Conservation (phyloP, 805 yeast species). For the Pichia nanzhaoensis region DNA sequence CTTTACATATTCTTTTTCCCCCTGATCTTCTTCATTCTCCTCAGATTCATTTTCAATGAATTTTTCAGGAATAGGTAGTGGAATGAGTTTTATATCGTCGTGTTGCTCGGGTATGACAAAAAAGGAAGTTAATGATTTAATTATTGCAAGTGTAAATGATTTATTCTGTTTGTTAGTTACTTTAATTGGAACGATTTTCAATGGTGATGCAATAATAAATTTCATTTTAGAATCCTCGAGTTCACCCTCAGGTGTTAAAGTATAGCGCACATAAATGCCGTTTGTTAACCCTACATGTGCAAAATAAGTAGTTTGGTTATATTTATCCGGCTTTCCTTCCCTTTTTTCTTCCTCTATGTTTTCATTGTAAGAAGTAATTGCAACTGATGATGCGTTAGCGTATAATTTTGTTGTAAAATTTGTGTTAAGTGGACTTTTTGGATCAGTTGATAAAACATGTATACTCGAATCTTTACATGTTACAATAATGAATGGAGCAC, state of each 20-base stretch:
- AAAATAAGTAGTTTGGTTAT: conserved; percentile 20
- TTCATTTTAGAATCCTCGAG: conserved; percentile 38
- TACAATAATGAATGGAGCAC: conserved; percentile 57
- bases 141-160: neutral
- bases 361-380: conserved; percentile 18
- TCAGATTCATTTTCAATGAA: conserved; percentile 31
- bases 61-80: conserved; percentile 36
- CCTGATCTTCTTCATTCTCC: conserved; percentile 3
- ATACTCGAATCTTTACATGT: conserved; percentile 69
- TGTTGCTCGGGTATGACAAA: conserved; percentile 3
- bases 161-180: neutral
- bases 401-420: conserved; percentile 62
- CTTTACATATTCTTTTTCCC: neutral
- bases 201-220: conserved; percentile 4
- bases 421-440: conserved; percentile 51
- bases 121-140: conserved; percentile 5
- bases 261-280: conserved; percentile 69
- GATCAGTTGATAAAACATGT: conserved; percentile 57
- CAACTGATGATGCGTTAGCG: conserved; percentile 36
- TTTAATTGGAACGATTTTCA: neutral
- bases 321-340: neutral
- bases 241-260: conserved; percentile 57
- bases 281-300: conserved; percentile 78
- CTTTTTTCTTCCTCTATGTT: conserved; percentile 10
- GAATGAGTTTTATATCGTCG: conserved; percentile 37